These are phyloP conservation scores for Venturia effusa DNA, from an alignment of 2,329 filamentous ascomycete species.

Conservation along the genomic window DNA sequence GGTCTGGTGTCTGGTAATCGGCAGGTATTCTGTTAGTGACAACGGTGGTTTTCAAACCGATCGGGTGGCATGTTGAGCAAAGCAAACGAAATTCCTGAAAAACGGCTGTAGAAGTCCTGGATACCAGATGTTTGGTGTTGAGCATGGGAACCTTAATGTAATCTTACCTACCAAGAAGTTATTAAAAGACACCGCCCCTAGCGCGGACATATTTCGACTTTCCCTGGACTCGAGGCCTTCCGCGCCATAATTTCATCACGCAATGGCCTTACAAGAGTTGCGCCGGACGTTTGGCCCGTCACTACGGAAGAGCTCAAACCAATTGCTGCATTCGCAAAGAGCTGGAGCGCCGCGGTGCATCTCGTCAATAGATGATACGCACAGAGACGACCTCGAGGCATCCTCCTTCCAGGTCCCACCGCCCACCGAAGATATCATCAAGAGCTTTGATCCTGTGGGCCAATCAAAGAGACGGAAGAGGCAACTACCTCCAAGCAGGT, in stretches of 20 bases:
- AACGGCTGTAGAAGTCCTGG: too few species aligned
- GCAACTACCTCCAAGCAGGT: constrained; percentile 44
- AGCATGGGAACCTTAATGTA: too few species aligned
- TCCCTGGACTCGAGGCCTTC: background rate
- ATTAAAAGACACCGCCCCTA: background rate
- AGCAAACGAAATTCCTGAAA: too few species aligned
- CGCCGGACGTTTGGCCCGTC: background rate
- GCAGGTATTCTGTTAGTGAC: too few species aligned
- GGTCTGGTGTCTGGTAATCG: too few species aligned
- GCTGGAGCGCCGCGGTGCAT: background rate
- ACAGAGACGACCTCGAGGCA: constrained; percentile 35
- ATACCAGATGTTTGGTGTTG: too few species aligned
- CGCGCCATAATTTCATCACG: background rate
- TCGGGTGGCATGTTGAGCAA: too few species aligned
- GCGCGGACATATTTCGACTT: background rate
- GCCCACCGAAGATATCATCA: constrained; percentile 29
- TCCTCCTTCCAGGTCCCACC: constrained; percentile 33
- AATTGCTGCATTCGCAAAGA: background rate
- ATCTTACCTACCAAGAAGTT: too few species aligned
- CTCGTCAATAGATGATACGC: constrained; percentile 8
- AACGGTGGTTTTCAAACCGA: too few species aligned
- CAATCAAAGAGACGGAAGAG: constrained; percentile 31
- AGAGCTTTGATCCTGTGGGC: constrained; percentile 39
- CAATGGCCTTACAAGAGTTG: constrained; percentile 2
- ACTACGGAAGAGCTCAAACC: background rate